Base-by-base conservation (phyloP, 2,329 filamentous ascomycete species). In the Colletotrichum salicis region DNA sequence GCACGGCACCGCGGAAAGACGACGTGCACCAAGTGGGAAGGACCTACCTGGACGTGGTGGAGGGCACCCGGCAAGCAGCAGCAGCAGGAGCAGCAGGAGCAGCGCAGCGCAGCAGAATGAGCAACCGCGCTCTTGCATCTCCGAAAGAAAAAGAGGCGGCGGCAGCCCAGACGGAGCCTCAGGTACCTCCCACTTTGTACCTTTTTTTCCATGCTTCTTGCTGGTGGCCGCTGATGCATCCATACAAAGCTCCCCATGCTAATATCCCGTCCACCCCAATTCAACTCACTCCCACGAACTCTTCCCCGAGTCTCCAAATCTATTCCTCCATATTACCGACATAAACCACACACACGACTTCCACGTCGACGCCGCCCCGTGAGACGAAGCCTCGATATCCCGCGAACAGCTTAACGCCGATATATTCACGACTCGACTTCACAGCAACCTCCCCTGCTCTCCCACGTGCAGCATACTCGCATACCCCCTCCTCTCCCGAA, bases 211-310 rank as follows among this genome's bases (percentile, higher is more conserved):
- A 11, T 57, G 57, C 22, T 13, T 41, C 15, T 48, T 31, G 15
- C 24, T 19, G 31, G 31, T 37, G 22, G 60, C 35, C 48, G 60
- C 48, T 48, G 60, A 41, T 48, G 54, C 61, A 19, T 65, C 41
- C 61, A 65, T 65, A 69, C 61, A 65, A 65, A 65, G 67, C 67
- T 70, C 67, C 48, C 48, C 62, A 63, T 68, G 52, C n/a, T 35
- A 48, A 48, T 48, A 55, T 64, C 65, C 70, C 59, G 56, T 64
- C 68, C 58, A 68, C 55, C 66, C 70, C 60, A 64, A 71, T 64
- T 64, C 69, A 71, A 48, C 37, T 41, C 37, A 71, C 48, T 64
- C 65, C 29, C 45, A 69, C 69, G 67, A 72, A 60, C 70, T 45
- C 66, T 29, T 65, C 33, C 48, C 55, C 54, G 41, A 71, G 65